Evolutionary conservation across 2,329 filamentous ascomycete species (phyloP).

Genomic region (Pezicula carpinea): DNA sequence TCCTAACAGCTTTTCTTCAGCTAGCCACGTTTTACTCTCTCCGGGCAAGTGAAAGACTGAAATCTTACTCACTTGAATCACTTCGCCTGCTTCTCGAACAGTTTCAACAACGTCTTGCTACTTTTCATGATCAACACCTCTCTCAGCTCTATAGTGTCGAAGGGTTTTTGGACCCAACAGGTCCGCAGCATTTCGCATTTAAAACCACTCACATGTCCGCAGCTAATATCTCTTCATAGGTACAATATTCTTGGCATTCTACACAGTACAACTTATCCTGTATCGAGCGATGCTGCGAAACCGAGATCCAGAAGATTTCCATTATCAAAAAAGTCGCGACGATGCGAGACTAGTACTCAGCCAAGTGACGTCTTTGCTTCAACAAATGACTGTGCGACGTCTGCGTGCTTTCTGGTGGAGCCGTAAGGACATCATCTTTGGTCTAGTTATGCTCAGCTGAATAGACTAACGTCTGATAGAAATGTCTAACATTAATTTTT

Average conservation of each 20-base stretch:
- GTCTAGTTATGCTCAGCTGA: neutral
- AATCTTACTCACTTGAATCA: neutral
- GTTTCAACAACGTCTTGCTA: neutral
- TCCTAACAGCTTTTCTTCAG: too few relatives aligned
- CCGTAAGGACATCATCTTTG: slow-evolving; percentile 1
- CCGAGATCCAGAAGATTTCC: neutral
- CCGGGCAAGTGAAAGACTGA: slow-evolving; percentile 3
- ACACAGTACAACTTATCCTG: slow-evolving; percentile 5
- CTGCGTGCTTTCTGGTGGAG: slow-evolving; percentile 9
- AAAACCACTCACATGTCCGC: neutral
- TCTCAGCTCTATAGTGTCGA: neutral
- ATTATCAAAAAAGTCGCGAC: neutral
- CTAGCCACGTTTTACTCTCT: slow-evolving; percentile 36
- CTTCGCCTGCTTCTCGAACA: neutral
- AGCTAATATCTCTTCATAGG: neutral
- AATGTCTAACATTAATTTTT: slow-evolving; percentile 6
- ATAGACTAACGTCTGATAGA: neutral
- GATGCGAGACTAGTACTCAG: slow-evolving; percentile 1
- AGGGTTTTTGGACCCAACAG: slow-evolving; percentile 2
- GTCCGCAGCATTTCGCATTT: neutral
- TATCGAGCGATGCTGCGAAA: slow-evolving; percentile 3
- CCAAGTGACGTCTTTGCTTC: slow-evolving; percentile 1
- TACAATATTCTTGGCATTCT: slow-evolving; percentile 5
- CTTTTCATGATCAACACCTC: slow-evolving; percentile 2
- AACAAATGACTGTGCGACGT: slow-evolving; percentile 2